Evolutionary conservation across 352 stramenopile species (phyloP), one percentile per base, ranked within the genome.

Genomic region (Phytophthora nicotianae): DNA sequence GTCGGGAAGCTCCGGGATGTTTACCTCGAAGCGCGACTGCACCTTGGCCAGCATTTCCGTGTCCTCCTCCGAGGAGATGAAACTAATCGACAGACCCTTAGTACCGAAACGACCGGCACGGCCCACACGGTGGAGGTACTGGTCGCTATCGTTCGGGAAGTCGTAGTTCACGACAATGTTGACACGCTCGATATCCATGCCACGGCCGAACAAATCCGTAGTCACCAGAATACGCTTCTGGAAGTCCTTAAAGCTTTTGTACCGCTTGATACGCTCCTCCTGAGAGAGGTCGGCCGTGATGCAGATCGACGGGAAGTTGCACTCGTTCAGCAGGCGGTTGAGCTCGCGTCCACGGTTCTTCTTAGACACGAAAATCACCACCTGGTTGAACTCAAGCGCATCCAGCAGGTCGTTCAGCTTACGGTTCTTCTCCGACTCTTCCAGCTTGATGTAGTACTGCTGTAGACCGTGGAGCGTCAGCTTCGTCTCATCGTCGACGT

Each of bases 81-180:
- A 99, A 59, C 92, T 99, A 86, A 99, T 99, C 50, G 97, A 98
- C 65, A 99, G 90, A 79, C 98, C 98, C 88, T 99, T 99, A 50
- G 97, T 99, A 67, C 98, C 98, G 75, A 99, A 99, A 80, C 98
- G 95, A 72, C 98, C 98, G 19, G 98, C 97, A 81, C 98, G 95
- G 62, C 98, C 98, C 23, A 99, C 90, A 70, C 98, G 94, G 82
- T 99, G 98, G 48, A 99, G 86, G 83, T 99, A 99, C 77, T 99
- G 95, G 85, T 99, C 98, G 40, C 86, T 91, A 75, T 96, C 90
- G 59, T 97, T 97, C 56, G 98, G 97, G 84, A 99, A 99, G 77
- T 99, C 98, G 80, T 99, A 99, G 91, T 99, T 99, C 72, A 99
- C 98, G 38, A 99, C 98, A 65, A 99, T 98, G 87, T 99, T 99